Evolutionary conservation across 2,329 filamentous ascomycete species (phyloP).

Genomic region (Nemania diffusa): DNA sequence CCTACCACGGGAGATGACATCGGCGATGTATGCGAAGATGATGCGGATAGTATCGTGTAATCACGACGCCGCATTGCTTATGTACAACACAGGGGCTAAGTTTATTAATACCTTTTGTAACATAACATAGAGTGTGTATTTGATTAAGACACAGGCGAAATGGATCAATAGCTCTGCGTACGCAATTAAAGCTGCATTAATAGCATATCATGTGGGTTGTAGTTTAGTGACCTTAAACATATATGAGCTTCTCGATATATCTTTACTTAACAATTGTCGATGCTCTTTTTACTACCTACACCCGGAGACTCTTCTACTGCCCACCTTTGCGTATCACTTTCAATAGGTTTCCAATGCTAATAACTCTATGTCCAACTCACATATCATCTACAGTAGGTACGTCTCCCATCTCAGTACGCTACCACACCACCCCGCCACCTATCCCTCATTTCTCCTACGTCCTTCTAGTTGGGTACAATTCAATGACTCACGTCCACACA

Average conservation of each 20-base stretch:
- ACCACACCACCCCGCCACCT: too few relatives aligned
- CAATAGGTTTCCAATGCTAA: too few relatives aligned
- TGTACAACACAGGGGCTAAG: conserved; percentile 9
- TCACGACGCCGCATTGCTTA: not conserved
- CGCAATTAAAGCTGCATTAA: conserved; percentile 4
- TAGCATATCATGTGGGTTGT: not conserved
- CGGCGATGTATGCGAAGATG: conserved; percentile 37
- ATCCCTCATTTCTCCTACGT: not conserved
- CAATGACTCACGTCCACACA: too few relatives aligned
- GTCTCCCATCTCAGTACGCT: not conserved
- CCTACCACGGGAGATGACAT: conserved; percentile 52
- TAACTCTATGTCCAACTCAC: not conserved
- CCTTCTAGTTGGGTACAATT: too few relatives aligned
- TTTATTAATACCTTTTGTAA: conserved; percentile 30
- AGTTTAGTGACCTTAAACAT: not conserved
- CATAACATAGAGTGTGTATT: conserved; percentile 26
- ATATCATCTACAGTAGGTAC: not conserved
- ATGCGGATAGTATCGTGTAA: conserved; percentile 20
- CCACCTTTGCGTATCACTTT: not conserved
- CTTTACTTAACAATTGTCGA: not conserved
- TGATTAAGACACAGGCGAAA: not conserved
- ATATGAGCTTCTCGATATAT: not conserved
- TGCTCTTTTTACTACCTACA: not conserved
- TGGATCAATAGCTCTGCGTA: not conserved
- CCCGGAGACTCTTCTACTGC: not conserved